Evolutionary conservation across 228 moss, liverwort and hornwort species (phyloP).

Genomic region (Sphagnum fallax): DNA sequence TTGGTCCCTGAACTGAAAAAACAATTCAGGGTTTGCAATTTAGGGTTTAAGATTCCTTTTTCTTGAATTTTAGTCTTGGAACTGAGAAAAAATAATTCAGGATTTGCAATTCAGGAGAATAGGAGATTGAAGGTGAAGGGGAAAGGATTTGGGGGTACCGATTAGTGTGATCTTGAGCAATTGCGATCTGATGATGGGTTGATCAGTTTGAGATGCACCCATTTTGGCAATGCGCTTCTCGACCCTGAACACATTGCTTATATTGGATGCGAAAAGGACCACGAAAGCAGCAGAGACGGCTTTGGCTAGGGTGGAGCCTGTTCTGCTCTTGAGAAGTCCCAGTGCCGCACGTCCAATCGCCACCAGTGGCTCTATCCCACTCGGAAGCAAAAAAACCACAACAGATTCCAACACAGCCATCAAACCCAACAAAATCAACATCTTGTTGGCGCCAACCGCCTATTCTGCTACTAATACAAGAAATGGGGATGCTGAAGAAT

Average conservation of each 20-base stretch:
- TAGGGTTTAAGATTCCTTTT: too few relatives aligned
- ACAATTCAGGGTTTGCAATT: too few relatives aligned
- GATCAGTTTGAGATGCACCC: constrained; percentile 12
- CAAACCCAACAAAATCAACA: constrained; percentile 8
- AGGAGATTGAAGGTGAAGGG: neutral
- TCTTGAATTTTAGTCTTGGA: too few relatives aligned
- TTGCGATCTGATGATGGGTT: constrained; percentile 8
- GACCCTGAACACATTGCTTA: constrained; percentile 9
- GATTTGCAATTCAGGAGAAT: neutral
- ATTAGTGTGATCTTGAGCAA: constrained; percentile 29
- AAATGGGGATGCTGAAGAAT: too few relatives aligned
- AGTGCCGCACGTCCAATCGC: constrained; percentile 21
- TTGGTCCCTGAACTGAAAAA: too few relatives aligned
- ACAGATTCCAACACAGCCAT: constrained; percentile 22
- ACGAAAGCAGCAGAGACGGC: constrained; percentile 22
- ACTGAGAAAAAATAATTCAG: too few relatives aligned
- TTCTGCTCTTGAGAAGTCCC: constrained; percentile 9
- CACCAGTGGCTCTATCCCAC: constrained; percentile 18
- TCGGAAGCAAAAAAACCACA: constrained; percentile 20
- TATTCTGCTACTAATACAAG: too few relatives aligned
- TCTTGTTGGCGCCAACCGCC: neutral
- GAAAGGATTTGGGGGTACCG: constrained; percentile 12
- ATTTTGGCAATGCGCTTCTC: constrained; percentile 10
- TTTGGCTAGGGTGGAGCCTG: constrained; percentile 16
- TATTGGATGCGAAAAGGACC: constrained; percentile 32